Evolutionary conservation across 345 rosid species (phyloP), one percentile per base, ranked within the genome.

Genomic region (Ceriops decandra): DNA sequence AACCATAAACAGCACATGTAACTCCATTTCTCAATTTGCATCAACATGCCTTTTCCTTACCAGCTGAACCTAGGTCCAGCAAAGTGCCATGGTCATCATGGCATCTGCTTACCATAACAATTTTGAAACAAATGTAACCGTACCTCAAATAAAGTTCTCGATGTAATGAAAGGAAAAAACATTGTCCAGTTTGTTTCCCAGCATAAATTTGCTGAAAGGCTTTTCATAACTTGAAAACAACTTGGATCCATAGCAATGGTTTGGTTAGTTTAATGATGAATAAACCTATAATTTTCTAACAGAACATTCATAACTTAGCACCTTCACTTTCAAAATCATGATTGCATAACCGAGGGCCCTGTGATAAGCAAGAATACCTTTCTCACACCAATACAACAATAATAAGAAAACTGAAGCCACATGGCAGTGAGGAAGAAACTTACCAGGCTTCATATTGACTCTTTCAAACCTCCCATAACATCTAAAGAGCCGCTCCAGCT

Each of bases 361-460:
- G 36, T 33, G 10, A 33, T 33, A 33, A 33, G 36, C 36, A 33
- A 7, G 13, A 70, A 53, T 49, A 28, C 26, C 60, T 3, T 10
- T 32, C 24, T 52, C 57, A 1, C 26, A 57, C 31, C 19, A 31
- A 20, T 15, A 33, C 10, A 56, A 19, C 31, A n/a, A 53, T 30
- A 24, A 64, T 52, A 33, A 24, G 38, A 68, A 56, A 42, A 26
- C 27, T 7, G 52, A 2, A 38, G 20, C 38, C 7, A 5, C 27
- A 5, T 0, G 19, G 17, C 16, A 57, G 31, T 16, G 46, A 3
- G 51, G 53, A 36, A 52, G 56, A 56, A 65, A 74, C 84, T 85
- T 77, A 91, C 97, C 98, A 80, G 97, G 85, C 81, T 90, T 93
- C 96, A 93, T 86, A 71, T 93, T 96, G 72, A 93, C 97, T 64